These are phyloP conservation scores for Candida sojae DNA, from an alignment of 1,139 yeast genomes.

Conservation along the genomic window DNA sequence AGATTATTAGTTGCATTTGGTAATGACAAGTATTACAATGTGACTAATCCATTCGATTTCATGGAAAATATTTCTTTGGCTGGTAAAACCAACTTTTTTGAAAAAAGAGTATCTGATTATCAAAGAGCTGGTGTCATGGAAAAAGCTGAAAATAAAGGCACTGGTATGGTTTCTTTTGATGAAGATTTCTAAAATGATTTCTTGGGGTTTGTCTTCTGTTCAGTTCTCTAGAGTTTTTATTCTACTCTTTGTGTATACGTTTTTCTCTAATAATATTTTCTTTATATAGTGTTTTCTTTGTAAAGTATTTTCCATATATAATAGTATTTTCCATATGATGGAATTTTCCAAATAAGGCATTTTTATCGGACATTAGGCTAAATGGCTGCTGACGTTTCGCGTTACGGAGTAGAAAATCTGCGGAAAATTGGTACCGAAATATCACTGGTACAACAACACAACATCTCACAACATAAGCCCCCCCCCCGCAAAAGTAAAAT, in stretches of 20 bases:
- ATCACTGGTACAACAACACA: too few relatives aligned
- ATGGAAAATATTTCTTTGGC: slow-evolving; percentile 98
- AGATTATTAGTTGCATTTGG: slow-evolving; percentile 88
- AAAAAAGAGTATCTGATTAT: slow-evolving; percentile 97
- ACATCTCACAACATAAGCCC: not conserved
- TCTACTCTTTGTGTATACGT: too few relatives aligned
- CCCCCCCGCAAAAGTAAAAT: not conserved
- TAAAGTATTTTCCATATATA: too few relatives aligned
- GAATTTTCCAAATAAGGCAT: not conserved
- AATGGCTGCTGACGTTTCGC: not conserved
- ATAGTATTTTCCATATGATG: not conserved
- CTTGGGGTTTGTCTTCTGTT: not conserved
- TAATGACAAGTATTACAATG: slow-evolving; percentile 84
- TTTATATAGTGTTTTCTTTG: too few relatives aligned
- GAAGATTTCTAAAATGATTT: slow-evolving; percentile 43
- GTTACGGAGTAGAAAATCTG: not conserved
- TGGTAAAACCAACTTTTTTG: slow-evolving; percentile 98
- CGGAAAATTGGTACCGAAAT: not conserved
- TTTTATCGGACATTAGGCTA: not conserved
- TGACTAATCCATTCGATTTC: slow-evolving; percentile 92
- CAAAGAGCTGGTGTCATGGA: slow-evolving; percentile 99
- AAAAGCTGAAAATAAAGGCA: slow-evolving; percentile 31
- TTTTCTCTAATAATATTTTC: too few relatives aligned
- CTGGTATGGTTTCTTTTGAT: slow-evolving; percentile 44
- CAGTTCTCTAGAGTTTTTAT: too few relatives aligned